phyloP scores from a whole-genome alignment of 352 stramenopile genomes.

The Globisporangium yorkense region DNA sequence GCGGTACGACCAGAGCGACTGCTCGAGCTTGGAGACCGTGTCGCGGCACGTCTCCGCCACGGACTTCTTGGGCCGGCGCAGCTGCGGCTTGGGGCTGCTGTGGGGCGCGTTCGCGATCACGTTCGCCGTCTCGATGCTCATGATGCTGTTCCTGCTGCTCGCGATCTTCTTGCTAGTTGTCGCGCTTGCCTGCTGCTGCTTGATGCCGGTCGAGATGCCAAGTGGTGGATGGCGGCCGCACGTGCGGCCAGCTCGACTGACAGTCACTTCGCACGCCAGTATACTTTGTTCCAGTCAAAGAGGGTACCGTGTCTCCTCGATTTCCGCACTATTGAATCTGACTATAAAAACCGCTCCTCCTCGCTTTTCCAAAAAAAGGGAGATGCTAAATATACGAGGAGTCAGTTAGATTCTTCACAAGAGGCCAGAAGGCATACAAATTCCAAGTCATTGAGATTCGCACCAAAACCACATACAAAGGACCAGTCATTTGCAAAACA shows the following conservation, averaged over 20 bases:
- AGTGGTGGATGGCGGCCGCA: slow-evolving; percentile 3
- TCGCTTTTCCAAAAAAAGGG: not conserved
- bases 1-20: slow-evolving; percentile 72
- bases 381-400: not conserved
- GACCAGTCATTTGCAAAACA: too few relatives aligned
- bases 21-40: slow-evolving; percentile 66
- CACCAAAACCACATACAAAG: too few relatives aligned
- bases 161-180: not conserved
- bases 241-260: not conserved
- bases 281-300: not conserved
- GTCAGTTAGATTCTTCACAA: too few relatives aligned
- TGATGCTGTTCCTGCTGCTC: not conserved
- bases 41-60: slow-evolving; percentile 59
- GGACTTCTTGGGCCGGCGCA: slow-evolving; percentile 18
- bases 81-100: not conserved
- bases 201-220: slow-evolving; percentile 1
- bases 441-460: too few relatives aligned
- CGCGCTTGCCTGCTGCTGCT: not conserved
- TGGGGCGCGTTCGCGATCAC: not conserved
- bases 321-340: not conserved
- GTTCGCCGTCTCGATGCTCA: slow-evolving; percentile 8
- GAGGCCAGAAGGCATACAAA: too few relatives aligned
- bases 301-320: not conserved
- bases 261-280: not conserved
- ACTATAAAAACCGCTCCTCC: not conserved